phyloP scores from a whole-genome alignment of 2,329 filamentous ascomycete genomes.

The Aspergillus oerlinghausenensis region DNA sequence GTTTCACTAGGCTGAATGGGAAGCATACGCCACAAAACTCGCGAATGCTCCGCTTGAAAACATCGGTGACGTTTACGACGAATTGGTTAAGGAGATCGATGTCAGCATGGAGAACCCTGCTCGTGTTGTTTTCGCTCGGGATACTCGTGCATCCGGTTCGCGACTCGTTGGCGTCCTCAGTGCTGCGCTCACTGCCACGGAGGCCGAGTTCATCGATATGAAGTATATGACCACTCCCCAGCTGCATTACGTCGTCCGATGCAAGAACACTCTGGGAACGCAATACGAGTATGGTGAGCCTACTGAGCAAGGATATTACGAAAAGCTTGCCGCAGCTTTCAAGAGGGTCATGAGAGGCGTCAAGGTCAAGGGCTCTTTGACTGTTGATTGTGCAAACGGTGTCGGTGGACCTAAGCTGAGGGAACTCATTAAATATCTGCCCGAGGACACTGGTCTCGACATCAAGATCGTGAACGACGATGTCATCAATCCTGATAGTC shows the following conservation, averaged over 20 bases:
- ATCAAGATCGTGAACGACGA: slow-evolving; percentile 91
- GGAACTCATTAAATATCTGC: slow-evolving; percentile 80
- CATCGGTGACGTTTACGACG: slow-evolving; percentile 70
- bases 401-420: slow-evolving; percentile 87
- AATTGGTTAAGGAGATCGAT: slow-evolving; percentile 69
- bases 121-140: slow-evolving; percentile 82
- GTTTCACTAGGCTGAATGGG: slow-evolving; percentile 67
- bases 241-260: slow-evolving; percentile 92
- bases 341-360: slow-evolving; percentile 73
- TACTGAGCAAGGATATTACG: slow-evolving; percentile 89
- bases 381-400: slow-evolving; percentile 93
- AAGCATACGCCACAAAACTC: slow-evolving; percentile 78
- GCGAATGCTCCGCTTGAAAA: slow-evolving; percentile 78
- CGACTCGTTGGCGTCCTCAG: slow-evolving; percentile 73
- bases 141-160: slow-evolving; percentile 88
- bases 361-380: slow-evolving; percentile 68
- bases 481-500: slow-evolving; percentile 78
- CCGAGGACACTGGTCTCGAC: slow-evolving; percentile 65
- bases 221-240: slow-evolving; percentile 96
- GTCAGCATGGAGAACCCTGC: slow-evolving; percentile 67
- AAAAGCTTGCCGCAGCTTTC: slow-evolving; percentile 84
- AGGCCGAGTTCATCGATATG: slow-evolving; percentile 73
- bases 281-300: slow-evolving; percentile 82
- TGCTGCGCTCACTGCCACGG: slow-evolving; percentile 72
- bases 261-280: slow-evolving; percentile 86